Percentiles rank a stretch among this genome's conserved stretches.
phyloP scores from a whole-genome alignment of 2,329 filamentous ascomycete genomes.

The Fusarium mundagurra region DNA sequence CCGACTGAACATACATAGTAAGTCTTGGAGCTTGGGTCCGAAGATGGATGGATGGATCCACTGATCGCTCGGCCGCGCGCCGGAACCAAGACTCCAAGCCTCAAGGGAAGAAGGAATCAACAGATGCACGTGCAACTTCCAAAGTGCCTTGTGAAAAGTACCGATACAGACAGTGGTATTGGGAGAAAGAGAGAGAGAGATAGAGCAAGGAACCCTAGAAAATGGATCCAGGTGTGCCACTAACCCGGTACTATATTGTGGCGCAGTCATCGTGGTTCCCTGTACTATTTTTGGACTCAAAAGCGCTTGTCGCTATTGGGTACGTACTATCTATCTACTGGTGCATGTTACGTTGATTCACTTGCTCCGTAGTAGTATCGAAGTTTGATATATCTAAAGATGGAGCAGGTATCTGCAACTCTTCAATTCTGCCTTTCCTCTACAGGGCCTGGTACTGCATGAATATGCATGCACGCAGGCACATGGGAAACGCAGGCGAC shows the following conservation, averaged over 20 bases:
- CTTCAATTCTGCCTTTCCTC: conserved; percentile 31
- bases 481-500: conserved; percentile 9
- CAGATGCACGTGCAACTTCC: conserved; percentile 31
- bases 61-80: conserved; percentile 36
- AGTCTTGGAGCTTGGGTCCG: neutral
- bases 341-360: conserved; percentile 6
- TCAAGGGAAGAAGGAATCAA: conserved; percentile 9
- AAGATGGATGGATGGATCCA: conserved; percentile 23
- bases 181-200: conserved; percentile 19
- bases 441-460: conserved; percentile 10
- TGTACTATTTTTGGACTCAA: conserved; percentile 41
- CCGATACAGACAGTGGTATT: conserved; percentile 37
- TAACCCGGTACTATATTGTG: conserved; percentile 27
- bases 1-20: neutral
- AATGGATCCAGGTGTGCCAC: conserved; percentile 21
- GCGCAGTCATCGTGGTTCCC: conserved; percentile 22
- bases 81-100: conserved; percentile 8
- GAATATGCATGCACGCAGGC: conserved; percentile 27
- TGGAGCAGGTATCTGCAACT: neutral
- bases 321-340: neutral
- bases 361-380: neutral
- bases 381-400: conserved; percentile 10
- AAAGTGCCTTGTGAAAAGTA: conserved; percentile 25
- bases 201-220: conserved; percentile 15
- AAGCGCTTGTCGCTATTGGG: conserved; percentile 15